Evolutionary conservation across 164 flowering plant genomes (phyloP), one percentile per base, ranked within the genome.

Genomic region (Piper longum): DNA sequence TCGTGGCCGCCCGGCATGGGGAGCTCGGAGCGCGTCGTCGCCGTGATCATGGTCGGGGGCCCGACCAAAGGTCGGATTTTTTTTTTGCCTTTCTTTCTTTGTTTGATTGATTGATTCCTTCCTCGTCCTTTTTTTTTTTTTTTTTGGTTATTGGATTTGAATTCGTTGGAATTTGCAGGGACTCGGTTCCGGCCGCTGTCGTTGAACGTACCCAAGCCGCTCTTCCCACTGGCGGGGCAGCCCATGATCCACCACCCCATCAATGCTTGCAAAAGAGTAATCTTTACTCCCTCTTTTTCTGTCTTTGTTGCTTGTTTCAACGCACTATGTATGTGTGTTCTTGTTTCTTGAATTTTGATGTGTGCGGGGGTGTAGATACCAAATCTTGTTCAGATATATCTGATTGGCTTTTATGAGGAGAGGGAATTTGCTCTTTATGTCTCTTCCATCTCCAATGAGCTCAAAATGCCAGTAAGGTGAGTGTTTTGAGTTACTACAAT

Each of bases 201-300:
- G 0, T 66, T 92, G 73, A 88, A 89, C 70, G 72, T 86, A 61
- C 91, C 98, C 1, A 92, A 92, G 82, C 98, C 98, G 0, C 88
- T 89, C 16, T 92, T 89, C 55, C 97, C 98, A 65, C 69, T 92
- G 73, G 97, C 97, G 4, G 98, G 97, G 56, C 97, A 86, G 65
- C 84, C 98, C 16, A 92, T 92, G 98, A 86, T 92, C 72, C 88
- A 92, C 69, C 98, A 92, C 78, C 97, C 98, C 17, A 92, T 92
- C 62, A 85, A 85, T 41, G 98, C 96, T 62, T 92, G 98, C 77
- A 92, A 86, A 83, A 77, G 81, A 85, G 98, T 89, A 76, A 26
- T 64, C 60, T 57, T 60, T 60, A 66, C 16, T 67, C 54, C 61
- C 43, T 61, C 40, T 13, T 12, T 8, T 3, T 4, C 39, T 3